Evolutionary conservation across 1,284 basidiomycete genomes (phyloP), one percentile per base, ranked within the genome.

Genomic region (Termitomyces sp.): DNA sequence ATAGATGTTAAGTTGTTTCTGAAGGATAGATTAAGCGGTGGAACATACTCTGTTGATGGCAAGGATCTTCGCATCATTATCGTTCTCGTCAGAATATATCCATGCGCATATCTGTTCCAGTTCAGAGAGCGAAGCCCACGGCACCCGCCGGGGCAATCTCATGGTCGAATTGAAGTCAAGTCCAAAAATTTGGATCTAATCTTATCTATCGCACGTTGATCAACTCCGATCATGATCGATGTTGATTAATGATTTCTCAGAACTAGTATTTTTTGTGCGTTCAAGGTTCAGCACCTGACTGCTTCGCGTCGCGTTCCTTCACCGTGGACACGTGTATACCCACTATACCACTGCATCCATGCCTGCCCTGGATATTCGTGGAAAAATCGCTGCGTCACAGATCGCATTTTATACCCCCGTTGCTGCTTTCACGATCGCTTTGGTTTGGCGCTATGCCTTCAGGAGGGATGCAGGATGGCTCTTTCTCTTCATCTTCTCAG

Each of bases 51-150:
- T 77, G 56, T 88, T 80, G 21, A 93, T 74, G 1, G 88, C 93
- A 21, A 78, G 73, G 1, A 68, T 65, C 65, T 85, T 86, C 4
- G 85, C 68, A 8, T 74, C 70, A 13, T 75, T 40, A 65, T 88
- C 84, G 30, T 77, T 74, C 54, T 85, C 80, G 55, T 92, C 86
- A 3, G 78, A 68, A 65, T 86, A 96, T 61, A 96, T 84, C 80
- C 86, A 87, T 3, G 83, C 77, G 68, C 88, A 94, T 6, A 97
- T 74, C 65, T 92, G 82, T 49, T 90, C 87, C 10, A 97, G 77
- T 69, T 97, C 93, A 19, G 73, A 66, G 10, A 84, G 68, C 46
- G 80, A 80, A 4, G 83, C 73, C 94, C 94, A 97, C 1, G 92
- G 91, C 0, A 93, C 88, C 52, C 92, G 81, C 58, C 88, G 83